Evolutionary conservation across 2,329 filamentous ascomycete genomes (phyloP), one percentile per base, ranked within the genome.

Genomic region (Elsinoe australis): DNA sequence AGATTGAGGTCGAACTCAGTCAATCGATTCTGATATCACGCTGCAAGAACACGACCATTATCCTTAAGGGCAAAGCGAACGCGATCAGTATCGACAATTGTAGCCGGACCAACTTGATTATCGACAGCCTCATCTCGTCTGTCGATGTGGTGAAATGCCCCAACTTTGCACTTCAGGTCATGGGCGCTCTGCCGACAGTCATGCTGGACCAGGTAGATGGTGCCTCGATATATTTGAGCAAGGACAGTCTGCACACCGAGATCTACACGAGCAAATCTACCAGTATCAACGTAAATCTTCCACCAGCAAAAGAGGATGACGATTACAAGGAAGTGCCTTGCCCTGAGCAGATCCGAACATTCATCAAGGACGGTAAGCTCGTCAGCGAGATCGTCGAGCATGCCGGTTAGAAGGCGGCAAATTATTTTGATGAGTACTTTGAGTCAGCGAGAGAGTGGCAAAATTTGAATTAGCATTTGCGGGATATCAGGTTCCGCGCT

Each of bases 41-140:
- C 58, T 96, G 90, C 75, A 88, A 81, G 68, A 92, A 92, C 68
- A 85, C 85, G 4, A 94, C 89, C 18, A 78, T 98, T 59, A 85
- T 94, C 57, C 72, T 98, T 61, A 84, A 80, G 61, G 89, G 87
- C 67, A 98, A 98, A 69, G 88, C 87, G 50, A 98, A 98, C 64
- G 88, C 92, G n/a, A 85, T 98, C 53, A 90, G 88, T 4, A 78
- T 96, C 57, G 92, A 96, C 69, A 95, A 95, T 70, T 90, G 83
- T 49, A 79, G 75, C 38, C 83, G 87, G 42, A 73, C 94, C 14
- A 94, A 87, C 21, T 77, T 98, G 47, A 80, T 96, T 45, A 78
- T 96, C 47, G 90, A 96, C 59, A 86, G 82, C 1, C 80, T 96
- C 8, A 86, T 96, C 39, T 94, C 86, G 41, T 87, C 85, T 24